Percentiles rank a stretch among this genome's conserved stretches.
Conservation (phyloP, 2,329 filamentous ascomycete species). For the Madurella mycetomatis region DNA sequence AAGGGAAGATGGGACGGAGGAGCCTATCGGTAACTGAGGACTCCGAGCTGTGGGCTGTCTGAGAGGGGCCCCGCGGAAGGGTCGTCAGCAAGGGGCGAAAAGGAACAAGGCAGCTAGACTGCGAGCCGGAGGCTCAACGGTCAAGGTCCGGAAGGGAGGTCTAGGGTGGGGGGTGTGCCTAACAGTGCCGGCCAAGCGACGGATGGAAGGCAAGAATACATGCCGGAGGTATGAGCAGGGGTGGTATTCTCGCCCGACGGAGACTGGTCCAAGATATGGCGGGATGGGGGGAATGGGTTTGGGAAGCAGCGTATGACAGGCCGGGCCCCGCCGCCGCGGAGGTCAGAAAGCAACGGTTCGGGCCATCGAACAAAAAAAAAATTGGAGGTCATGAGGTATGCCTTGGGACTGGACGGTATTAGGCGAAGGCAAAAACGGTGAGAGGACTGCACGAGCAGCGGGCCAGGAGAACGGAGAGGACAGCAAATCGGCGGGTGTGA, state of each 20-base stretch:
- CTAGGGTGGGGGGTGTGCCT: slow-evolving; percentile 23
- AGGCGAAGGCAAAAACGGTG: slow-evolving; percentile 15
- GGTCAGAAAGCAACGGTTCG: slow-evolving; percentile 15
- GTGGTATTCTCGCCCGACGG: slow-evolving; percentile 13
- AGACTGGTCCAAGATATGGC: slow-evolving; percentile 21
- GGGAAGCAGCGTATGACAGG: slow-evolving; percentile 21
- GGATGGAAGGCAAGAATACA: slow-evolving; percentile 16
- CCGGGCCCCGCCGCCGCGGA: slow-evolving; percentile 10
- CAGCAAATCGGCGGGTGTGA: slow-evolving; percentile 12
- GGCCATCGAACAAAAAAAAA: slow-evolving; percentile 13
- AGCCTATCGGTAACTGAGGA: slow-evolving; percentile 16
- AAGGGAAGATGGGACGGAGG: slow-evolving; percentile 26
- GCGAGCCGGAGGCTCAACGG: slow-evolving; percentile 24
- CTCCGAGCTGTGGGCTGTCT: slow-evolving; percentile 2
- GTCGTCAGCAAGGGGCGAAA: slow-evolving; percentile 22
- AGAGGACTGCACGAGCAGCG: slow-evolving; percentile 9
- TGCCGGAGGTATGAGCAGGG: slow-evolving; percentile 12
- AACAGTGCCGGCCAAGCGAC: slow-evolving; percentile 15
- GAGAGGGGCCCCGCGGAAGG: slow-evolving; percentile 12
- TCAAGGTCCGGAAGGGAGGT: slow-evolving; percentile 15
- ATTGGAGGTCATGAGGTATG: slow-evolving; percentile 22
- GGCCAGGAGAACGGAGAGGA: slow-evolving; percentile 7
- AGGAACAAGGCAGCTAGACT: slow-evolving; percentile 13
- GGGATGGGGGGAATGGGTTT: slow-evolving; percentile 14
- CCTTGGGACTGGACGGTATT: slow-evolving; percentile 9